These are phyloP conservation scores for Moricandia arvensis DNA, from an alignment of 345 rosid genomes.

Conservation along the genomic window DNA sequence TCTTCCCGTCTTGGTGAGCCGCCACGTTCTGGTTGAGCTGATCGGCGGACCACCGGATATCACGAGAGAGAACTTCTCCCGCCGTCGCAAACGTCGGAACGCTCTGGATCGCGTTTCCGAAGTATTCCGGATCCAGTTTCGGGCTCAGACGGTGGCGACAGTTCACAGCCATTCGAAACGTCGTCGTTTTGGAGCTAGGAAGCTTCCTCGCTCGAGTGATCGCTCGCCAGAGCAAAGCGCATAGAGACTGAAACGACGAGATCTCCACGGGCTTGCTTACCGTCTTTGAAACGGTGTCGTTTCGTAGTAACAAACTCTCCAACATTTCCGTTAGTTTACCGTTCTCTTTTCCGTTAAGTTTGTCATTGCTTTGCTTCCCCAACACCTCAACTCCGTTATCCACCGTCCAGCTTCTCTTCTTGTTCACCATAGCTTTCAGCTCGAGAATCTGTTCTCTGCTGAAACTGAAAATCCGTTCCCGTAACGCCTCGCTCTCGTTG, in stretches of 20 bases:
- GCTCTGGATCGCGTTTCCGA: conserved; percentile 98
- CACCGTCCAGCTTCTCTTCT: conserved; percentile 14
- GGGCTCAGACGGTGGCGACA: conserved; percentile 78
- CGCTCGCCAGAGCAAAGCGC: conserved; percentile 75
- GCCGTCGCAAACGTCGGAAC: conserved; percentile 70
- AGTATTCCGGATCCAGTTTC: conserved; percentile 62
- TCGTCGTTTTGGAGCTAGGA: conserved; percentile 49
- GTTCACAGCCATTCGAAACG: conserved; percentile 95
- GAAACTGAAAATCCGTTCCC: conserved; percentile 86
- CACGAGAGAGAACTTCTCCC: conserved; percentile 62
- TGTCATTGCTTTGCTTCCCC: conserved; percentile 69
- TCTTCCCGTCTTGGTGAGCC: conserved; percentile 55
- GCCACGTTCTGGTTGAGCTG: conserved; percentile 55
- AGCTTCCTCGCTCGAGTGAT: conserved; percentile 85
- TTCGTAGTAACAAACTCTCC: conserved; percentile 41
- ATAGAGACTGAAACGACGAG: conserved; percentile 84
- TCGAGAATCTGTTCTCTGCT: conserved; percentile 59
- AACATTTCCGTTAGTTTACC: conserved; percentile 42
- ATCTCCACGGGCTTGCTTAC: conserved; percentile 42
- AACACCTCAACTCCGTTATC: conserved; percentile 47
- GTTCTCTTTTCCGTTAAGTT: conserved; percentile 30
- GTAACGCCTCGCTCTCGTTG: conserved; percentile 58
- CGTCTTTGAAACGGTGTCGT: conserved; percentile 37
- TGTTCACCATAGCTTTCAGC: conserved; percentile 64
- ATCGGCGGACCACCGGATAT: conserved; percentile 84